A percentile compares a stretch with the other conserved stretches of the same genome.
phyloP scores from a whole-genome alignment of 805 yeast species.

The Metschnikowia picachoensis region DNA sequence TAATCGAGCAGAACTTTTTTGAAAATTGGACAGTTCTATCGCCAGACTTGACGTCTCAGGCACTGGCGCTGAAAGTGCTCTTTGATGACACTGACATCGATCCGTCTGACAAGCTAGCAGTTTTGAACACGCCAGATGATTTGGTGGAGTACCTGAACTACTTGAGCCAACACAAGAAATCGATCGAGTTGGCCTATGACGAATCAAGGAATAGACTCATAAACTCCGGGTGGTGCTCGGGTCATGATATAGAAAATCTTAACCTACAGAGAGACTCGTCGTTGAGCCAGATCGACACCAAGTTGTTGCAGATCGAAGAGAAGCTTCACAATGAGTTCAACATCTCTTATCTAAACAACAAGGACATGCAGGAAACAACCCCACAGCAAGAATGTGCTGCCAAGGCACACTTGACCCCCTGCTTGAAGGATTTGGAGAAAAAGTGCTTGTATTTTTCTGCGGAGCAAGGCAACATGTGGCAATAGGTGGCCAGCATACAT shows the following conservation, averaged over 20 bases:
- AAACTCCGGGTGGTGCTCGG: slow-evolving; percentile 42
- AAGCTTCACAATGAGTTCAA: slow-evolving; percentile 30
- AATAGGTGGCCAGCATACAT: background rate
- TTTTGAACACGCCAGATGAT: slow-evolving; percentile 24
- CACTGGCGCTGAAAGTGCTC: background rate
- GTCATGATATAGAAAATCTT: slow-evolving; percentile 37
- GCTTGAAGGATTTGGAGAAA: slow-evolving; percentile 32
- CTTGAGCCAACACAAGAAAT: slow-evolving; percentile 31
- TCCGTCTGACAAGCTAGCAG: slow-evolving; percentile 10
- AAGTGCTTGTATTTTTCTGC: slow-evolving; percentile 26
- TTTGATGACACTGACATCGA: background rate
- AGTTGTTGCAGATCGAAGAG: slow-evolving; percentile 34
- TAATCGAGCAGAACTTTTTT: slow-evolving; percentile 36
- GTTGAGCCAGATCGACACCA: slow-evolving; percentile 36
- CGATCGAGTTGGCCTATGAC: slow-evolving; percentile 32
- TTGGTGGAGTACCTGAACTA: slow-evolving; percentile 31
- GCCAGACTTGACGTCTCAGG: background rate
- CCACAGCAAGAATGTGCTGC: slow-evolving; percentile 2
- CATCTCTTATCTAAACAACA: slow-evolving; percentile 21
- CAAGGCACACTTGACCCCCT: slow-evolving; percentile 23
- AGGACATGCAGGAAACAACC: background rate
- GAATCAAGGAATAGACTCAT: slow-evolving; percentile 29
- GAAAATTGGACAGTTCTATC: slow-evolving; percentile 14
- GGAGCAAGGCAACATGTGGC: slow-evolving; percentile 6
- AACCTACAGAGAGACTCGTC: slow-evolving; percentile 33